These are phyloP conservation scores for Vitis riparia DNA, from an alignment of 164 flowering plant genomes.

Conservation along the genomic window DNA sequence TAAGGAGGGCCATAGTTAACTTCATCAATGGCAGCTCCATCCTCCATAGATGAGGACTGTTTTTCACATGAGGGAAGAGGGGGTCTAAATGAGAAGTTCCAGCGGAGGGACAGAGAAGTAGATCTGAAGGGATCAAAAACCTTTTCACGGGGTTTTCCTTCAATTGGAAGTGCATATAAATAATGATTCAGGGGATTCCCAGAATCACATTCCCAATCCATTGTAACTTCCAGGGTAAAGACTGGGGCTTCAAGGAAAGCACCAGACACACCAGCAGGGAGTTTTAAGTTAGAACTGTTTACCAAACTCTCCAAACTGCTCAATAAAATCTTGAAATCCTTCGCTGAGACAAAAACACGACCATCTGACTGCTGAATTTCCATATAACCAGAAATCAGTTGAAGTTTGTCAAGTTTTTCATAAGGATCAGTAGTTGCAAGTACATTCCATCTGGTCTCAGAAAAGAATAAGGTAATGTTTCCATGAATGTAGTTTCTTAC, in stretches of 20 bases:
- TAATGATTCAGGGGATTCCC: constrained; percentile 90
- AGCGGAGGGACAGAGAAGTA: constrained; percentile 86
- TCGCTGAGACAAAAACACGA: constrained; percentile 57
- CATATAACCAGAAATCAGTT: constrained; percentile 59
- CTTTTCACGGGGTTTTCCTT: constrained; percentile 73
- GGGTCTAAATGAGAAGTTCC: constrained; percentile 80
- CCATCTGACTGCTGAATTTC: constrained; percentile 95
- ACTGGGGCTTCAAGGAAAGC: constrained; percentile 75
- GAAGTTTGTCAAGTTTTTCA: constrained; percentile 85
- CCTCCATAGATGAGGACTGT: constrained; percentile 36
- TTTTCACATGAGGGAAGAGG: constrained; percentile 35
- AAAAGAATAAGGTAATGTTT: constrained; percentile 51
- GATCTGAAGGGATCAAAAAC: constrained; percentile 95
- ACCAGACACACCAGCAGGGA: constrained; percentile 45
- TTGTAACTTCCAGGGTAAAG: constrained; percentile 77
- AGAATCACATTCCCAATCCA: constrained; percentile 99
- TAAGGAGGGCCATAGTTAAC: constrained; percentile 31
- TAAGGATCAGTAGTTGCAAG: constrained; percentile 94
- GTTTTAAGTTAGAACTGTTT: constrained; percentile 52
- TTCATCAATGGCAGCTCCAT: constrained; percentile 26
- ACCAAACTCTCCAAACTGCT: constrained; percentile 90
- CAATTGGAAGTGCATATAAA: constrained; percentile 77
- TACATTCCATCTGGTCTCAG: constrained; percentile 64
- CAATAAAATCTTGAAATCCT: constrained; percentile 67
- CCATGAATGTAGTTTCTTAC: constrained; percentile 92